Evolutionary conservation across 257 asterid species (phyloP), one percentile per base, ranked within the genome.

Genomic region (Echites panduratus): DNA sequence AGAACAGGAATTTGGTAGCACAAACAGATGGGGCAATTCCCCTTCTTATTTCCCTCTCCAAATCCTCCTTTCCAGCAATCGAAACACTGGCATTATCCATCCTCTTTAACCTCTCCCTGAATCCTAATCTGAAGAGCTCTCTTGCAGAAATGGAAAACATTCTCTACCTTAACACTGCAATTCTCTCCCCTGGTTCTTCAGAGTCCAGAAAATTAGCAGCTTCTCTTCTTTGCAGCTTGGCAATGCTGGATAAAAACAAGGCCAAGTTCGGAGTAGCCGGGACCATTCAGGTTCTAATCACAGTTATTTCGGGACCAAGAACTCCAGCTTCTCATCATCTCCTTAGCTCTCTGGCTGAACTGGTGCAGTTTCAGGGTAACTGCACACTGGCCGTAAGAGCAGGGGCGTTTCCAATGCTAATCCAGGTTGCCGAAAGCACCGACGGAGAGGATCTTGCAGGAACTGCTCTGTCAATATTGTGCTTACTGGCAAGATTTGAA

Each of bases 291-390:
- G 80, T 78, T 49, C 83, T 89, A 1, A 77, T 89, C 72, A 81
- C 73, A 44, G 89, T 90, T 6, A 79, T 89, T 11, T 83, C 79
- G 0, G 80, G 79, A 35, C 83, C 85, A 0, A 58, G 77, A 9
- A 54, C 76, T 65, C 84, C 86, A 27, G 86, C 93, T 54, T 61
- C 86, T 3, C 93, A 89, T 77, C 89, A 89, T 73, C 87, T 89
- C 45, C 96, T 91, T 45, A 87, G 91, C 77, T 73, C 91, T 27
- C 79, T 91, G 49, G 88, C 90, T 11, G 97, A 91, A 77, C 85
- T 89, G n/a, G 93, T 87, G 70, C 96, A 87, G 70, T 89, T 89
- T 75, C 97, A 89, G 4, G 96, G 97, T 45, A 91, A 91, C 76
- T 91, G 97, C 85, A 91, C 93, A 9, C 8, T 89, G 76, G 96